A percentile compares a stretch with the other conserved stretches of the same genome.
phyloP scores from a whole-genome alignment of 495 filamentous ascomycete species.

The Trypethelium eluteriae region DNA sequence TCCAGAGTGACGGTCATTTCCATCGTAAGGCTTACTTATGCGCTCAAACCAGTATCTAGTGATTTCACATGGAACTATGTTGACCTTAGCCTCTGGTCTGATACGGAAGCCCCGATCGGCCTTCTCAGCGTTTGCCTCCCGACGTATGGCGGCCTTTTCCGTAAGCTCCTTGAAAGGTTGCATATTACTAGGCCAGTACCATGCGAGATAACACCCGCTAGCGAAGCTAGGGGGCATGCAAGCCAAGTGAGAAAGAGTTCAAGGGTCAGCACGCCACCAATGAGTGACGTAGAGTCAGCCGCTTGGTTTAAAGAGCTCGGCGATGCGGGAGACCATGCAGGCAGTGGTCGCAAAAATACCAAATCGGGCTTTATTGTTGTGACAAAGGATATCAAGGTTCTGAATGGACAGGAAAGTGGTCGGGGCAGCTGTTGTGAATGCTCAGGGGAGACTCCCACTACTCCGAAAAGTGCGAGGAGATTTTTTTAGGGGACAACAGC shows the following conservation, averaged over 20 bases:
- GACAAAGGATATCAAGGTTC: background rate
- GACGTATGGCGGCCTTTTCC: slow-evolving; percentile 4
- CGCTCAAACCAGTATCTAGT: background rate
- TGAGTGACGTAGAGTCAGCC: background rate
- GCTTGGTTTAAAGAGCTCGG: slow-evolving; percentile 4
- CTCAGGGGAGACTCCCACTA: background rate
- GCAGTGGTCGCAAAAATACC: background rate
- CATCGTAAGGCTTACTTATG: background rate
- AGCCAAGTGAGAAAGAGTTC: background rate
- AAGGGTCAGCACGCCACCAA: background rate
- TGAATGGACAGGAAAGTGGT: background rate
- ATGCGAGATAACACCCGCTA: background rate
- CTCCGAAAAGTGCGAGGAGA: background rate
- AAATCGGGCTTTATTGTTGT: background rate
- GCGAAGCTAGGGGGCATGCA: background rate
- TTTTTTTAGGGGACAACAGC: background rate
- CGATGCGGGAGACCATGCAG: background rate
- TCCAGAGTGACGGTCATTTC: slow-evolving; percentile 7
- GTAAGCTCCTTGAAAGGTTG: background rate
- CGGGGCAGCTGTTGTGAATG: background rate
- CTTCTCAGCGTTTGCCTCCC: slow-evolving; percentile 4
- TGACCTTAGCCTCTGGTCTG: slow-evolving; percentile 7
- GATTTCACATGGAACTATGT: slow-evolving; percentile 10
- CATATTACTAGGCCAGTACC: background rate
- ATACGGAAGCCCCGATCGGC: slow-evolving; percentile 1